Base-by-base conservation (phyloP, 495 filamentous ascomycete genomes). In the Penicillium alfredii region DNA sequence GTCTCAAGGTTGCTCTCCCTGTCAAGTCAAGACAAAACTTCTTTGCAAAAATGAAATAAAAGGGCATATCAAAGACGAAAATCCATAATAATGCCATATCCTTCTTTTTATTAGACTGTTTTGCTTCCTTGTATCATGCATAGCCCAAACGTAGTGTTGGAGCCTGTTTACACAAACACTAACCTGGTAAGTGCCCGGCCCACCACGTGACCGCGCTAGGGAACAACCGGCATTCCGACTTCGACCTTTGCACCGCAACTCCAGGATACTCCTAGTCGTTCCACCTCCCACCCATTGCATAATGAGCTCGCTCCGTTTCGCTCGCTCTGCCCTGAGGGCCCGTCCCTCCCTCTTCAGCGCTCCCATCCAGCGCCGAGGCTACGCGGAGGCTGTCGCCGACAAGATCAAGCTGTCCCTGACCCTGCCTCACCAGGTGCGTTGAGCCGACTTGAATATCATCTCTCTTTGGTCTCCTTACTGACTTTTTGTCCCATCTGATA, bases 351-450 rank as follows among this genome's bases (percentile, higher is more conserved):
- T 78, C 57, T 60, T 84, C 61, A 74, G 77, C 61, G 66, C 75
- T 38, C 77, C 84, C 55, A 42, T 87, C 44, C 83, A 82, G 71
- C 82, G 85, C 64, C 81, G 92, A 71, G 78, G 78, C 48, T 99
- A 97, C 62, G 93, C 92, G 47, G 93, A 97, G 57, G 89, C 88
- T 46, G 86, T 89, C 49, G 69, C 82, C 53, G 88, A 94, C 75
- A 82, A 96, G 81, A 94, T 99, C 77, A 87, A 92, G 78, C 78
- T 99, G 67, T 92, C 86, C 71, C 77, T 99, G 72, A 77, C 84
- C 60, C 83, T 99, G 45, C 92, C 92, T 71, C 93, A 97, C 71
- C 87, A 96, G 87, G 92, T 98, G 83, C 61, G 83, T 52, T 33
- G 34, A 51, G 45, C 27, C 40, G 29, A 39, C 22, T 30, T 35